These are phyloP conservation scores for Albatrellus sp. DNA, from an alignment of 1,284 basidiomycete genomes.

Conservation along the genomic window DNA sequence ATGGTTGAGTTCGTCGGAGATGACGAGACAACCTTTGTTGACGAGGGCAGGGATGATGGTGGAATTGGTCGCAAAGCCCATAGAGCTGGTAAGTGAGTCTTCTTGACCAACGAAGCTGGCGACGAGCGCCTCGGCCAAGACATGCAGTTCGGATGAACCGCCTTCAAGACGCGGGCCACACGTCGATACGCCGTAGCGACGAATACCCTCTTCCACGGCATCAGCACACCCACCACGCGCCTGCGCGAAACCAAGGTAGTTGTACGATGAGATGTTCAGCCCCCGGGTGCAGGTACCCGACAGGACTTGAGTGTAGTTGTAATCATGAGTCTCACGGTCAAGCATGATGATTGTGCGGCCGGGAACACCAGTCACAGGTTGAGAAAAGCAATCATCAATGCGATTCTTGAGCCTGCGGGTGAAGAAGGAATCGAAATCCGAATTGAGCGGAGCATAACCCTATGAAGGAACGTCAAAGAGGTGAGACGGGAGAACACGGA, in stretches of 20 bases:
- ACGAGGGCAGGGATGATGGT: conserved; percentile 90
- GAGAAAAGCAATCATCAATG: conserved; percentile 92
- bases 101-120: conserved; percentile 86
- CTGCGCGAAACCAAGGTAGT: conserved; percentile 98
- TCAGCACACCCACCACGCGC: conserved; percentile 89
- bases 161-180: conserved; percentile 76
- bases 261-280: conserved; percentile 97
- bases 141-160: conserved; percentile 78
- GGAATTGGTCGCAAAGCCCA: conserved; percentile 98
- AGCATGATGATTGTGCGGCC: conserved; percentile 86
- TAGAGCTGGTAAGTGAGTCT: conserved; percentile 82
- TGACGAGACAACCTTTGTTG: conserved; percentile 85
- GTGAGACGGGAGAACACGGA: conserved; percentile 3
- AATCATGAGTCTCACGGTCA: conserved; percentile 78
- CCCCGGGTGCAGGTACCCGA: conserved; percentile 79
- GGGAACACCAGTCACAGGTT: conserved; percentile 90
- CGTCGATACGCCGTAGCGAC: conserved; percentile 69
- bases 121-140: conserved; percentile 76
- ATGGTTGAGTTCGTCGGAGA: conserved; percentile 97
- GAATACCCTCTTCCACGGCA: conserved; percentile 74
- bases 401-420: conserved; percentile 90
- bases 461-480: conserved; percentile 19
- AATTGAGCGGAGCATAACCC: conserved; percentile 95
- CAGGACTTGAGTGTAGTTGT: conserved; percentile 69
- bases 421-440: conserved; percentile 99